Evolutionary conservation across 208 protist genomes (phyloP), one percentile per base, ranked within the genome.

Genomic region (Zelonia costaricensis): DNA sequence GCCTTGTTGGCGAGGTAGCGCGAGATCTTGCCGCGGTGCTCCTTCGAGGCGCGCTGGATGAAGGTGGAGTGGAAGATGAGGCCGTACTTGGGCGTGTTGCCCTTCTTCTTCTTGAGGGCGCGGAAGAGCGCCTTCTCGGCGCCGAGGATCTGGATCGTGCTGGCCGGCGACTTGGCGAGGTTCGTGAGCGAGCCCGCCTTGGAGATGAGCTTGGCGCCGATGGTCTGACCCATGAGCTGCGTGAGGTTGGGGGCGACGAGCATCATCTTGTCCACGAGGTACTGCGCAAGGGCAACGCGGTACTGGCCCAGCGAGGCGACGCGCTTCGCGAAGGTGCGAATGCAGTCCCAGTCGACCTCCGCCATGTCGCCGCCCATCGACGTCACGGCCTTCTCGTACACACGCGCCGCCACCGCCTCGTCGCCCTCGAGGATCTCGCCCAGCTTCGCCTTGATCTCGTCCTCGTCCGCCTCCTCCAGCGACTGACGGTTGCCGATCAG

Each of bases 71-170:
- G 96, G 80, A 98, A 99, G 77, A 99, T 99, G 39, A 99, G 94
- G 60, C 99, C 99, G 75, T 99, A 99, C 86, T 99, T 99, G 68
- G 98, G 98, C 7, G 98, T 99, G 86, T 99, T 99, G 51, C 97
- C 97, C 74, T 94, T 92, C 36, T 93, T 88, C 82, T 99, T 99
- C 84, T 99, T 99, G 15, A 99, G 86, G 1, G 98, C 98, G 33
- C 97, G 91, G 95, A 99, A 99, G 23, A 99, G 92, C 6, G 99
- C 98, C 91, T 99, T 99, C 83, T 99, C 99, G 35, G 99, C 99
- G 62, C 99, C 99, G 9, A 99, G 88, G 76, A 99, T 99, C 82
- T 99, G 99, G 33, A 99, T 98, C 15, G 99, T 99, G 33, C 98
- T 99, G 15, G 98, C 98, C 10, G 99, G 99, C 67, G 98, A 91